A percentile compares a stretch with the other conserved stretches of the same genome.
phyloP scores from a whole-genome alignment of 306 rosid genomes.

The Purshia tridentata region DNA sequence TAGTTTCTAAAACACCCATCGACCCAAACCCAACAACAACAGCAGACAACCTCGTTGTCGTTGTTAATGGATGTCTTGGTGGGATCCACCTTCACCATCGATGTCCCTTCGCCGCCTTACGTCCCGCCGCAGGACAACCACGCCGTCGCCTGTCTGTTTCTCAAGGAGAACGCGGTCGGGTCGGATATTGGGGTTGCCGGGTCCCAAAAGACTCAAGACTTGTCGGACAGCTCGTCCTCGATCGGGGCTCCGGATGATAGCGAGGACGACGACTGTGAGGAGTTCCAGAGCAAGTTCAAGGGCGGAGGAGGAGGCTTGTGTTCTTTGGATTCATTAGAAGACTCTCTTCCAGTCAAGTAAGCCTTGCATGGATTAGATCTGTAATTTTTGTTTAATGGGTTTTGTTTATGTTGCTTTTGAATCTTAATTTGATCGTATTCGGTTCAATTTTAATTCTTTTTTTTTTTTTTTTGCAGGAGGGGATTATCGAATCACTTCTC shows the following conservation, averaged over 20 bases:
- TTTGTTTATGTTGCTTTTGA: too few species aligned
- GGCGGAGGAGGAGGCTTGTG: slow-evolving; percentile 21
- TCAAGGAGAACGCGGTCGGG: slow-evolving; percentile 20
- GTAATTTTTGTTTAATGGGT: too few species aligned
- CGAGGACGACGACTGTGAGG: slow-evolving; percentile 44
- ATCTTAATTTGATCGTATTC: background rate
- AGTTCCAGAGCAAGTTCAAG: slow-evolving; percentile 53
- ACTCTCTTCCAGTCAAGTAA: slow-evolving; percentile 92
- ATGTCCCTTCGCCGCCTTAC: slow-evolving; percentile 40
- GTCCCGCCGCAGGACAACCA: slow-evolving; percentile 14
- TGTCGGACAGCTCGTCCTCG: slow-evolving; percentile 62
- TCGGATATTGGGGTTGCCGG: slow-evolving; percentile 15
- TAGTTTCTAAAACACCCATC: too few species aligned
- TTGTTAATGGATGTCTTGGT: slow-evolving; percentile 64
- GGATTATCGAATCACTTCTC: slow-evolving; percentile 77
- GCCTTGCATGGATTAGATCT: slow-evolving; percentile 12
- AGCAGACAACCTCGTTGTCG: background rate
- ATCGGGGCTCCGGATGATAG: slow-evolving; percentile 79
- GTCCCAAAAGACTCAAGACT: background rate
- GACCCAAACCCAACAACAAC: background rate
- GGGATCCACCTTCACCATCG: slow-evolving; percentile 64
- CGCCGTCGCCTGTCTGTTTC: slow-evolving; percentile 23
- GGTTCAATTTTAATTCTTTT: background rate
- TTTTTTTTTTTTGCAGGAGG: slow-evolving; percentile 48
- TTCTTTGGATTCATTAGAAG: slow-evolving; percentile 55